These are phyloP conservation scores for Yamadazyma akitaensis DNA, from an alignment of 805 yeast species.

Conservation along the genomic window DNA sequence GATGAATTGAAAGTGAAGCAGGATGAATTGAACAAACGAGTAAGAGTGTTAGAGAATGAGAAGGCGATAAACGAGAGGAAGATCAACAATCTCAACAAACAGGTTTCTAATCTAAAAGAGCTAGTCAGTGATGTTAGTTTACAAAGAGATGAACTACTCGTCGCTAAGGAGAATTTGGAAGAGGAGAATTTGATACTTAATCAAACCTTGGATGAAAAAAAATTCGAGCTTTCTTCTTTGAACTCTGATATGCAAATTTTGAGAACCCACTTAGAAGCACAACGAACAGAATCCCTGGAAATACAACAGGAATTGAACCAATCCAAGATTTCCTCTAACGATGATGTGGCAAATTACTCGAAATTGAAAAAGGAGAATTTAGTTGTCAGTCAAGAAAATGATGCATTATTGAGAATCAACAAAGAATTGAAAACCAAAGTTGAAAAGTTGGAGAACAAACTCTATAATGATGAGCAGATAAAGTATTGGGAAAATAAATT, in stretches of 20 bases:
- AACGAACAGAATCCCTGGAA: slow-evolving; percentile 31
- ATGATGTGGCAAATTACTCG: slow-evolving; percentile 34
- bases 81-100: slow-evolving; percentile 36
- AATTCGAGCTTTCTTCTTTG: slow-evolving; percentile 21
- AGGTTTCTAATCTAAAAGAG: slow-evolving; percentile 54
- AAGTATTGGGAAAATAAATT: slow-evolving; percentile 61
- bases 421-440: slow-evolving; percentile 47
- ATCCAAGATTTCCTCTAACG: slow-evolving; percentile 24
- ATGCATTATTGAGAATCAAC: slow-evolving; percentile 55
- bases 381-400: slow-evolving; percentile 63
- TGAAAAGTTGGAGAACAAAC: slow-evolving; percentile 44
- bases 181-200: slow-evolving; percentile 25
- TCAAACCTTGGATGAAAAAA: slow-evolving; percentile 24
- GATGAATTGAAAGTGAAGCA: slow-evolving; percentile 33
- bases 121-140: slow-evolving; percentile 56
- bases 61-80: slow-evolving; percentile 34
- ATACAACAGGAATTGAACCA: slow-evolving; percentile 33
- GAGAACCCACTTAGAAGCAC: slow-evolving; percentile 32
- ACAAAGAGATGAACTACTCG: slow-evolving; percentile 61
- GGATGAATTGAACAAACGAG: slow-evolving; percentile 25
- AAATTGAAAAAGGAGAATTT: slow-evolving; percentile 48
- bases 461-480: slow-evolving; percentile 50
- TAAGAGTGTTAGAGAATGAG: slow-evolving; percentile 32
- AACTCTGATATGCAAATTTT: slow-evolving; percentile 28
- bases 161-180: slow-evolving; percentile 30